Base-by-base conservation (phyloP, 2,329 filamentous ascomycete species). In the Aspergillus novofumigatus region DNA sequence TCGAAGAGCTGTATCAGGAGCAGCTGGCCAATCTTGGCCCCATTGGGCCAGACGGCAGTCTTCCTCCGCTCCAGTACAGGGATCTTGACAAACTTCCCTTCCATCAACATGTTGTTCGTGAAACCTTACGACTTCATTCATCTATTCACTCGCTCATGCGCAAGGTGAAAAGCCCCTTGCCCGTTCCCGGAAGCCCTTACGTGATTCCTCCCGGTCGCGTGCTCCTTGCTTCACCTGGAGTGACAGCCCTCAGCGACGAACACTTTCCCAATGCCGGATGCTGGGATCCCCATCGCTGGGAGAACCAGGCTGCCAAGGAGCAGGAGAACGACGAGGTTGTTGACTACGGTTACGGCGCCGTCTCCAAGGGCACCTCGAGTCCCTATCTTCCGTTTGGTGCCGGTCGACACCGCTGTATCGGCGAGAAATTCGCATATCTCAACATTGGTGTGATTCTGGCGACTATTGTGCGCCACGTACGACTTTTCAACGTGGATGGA, bases 201-300 rank as follows among this genome's bases (percentile, higher is more conserved):
- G 84, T 90, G 57, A 84, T 97, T 60, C 92, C 93, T 5, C 83
- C 88, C 1, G 85, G 81, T 35, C 91, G 96, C 77, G 84, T 83
- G 25, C 83, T 97, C 45, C 85, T 97, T 62, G 86, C 92, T 32
- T 90, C 92, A 0, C 91, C 92, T 1, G 91, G 90, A 59, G 88
- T 93, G 61, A 78, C 74, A 1, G 72, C 76, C 1, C 77, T 82
- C 38, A 81, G 81, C 59, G 77, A 83, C 2, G 79, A 83, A 50
- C 78, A 86, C 72, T 91, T 91, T 71, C 78, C 81, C 2, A 79
- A 86, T 62, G 77, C 85, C 1, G 69, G 77, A 47, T 65, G 68
- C 6, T 88, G 86, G 84, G 81, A 88, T 63, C 85, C 86, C 3
- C 82, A 84, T 68, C 80, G 78, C 44, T 89, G 77, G 87, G 83